These are phyloP conservation scores for Termitomyces sp. DNA, from an alignment of 768 basidiomycete genomes.

Conservation along the genomic window DNA sequence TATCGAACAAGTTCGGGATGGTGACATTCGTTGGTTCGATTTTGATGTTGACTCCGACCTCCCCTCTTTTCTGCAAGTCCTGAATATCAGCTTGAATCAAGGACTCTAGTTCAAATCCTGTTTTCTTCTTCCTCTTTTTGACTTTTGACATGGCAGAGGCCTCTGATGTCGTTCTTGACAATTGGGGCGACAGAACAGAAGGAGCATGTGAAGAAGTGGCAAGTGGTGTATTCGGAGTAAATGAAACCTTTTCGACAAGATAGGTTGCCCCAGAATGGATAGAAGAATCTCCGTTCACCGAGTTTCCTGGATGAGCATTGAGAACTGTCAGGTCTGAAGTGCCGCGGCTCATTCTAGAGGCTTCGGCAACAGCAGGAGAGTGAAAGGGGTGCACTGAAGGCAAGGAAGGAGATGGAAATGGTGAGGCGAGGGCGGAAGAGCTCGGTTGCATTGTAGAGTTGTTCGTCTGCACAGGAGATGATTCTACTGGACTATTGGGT, in stretches of 20 bases:
- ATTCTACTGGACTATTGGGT: neutral
- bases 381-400: neutral
- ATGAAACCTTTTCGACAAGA: neutral
- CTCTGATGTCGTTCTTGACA: neutral
- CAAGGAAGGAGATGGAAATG: conserved; percentile 2
- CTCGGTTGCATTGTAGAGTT: conserved; percentile 12
- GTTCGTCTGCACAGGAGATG: neutral
- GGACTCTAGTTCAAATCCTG: conserved; percentile 3
- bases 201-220: neutral
- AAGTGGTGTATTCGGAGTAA: neutral
- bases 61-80: conserved; percentile 11
- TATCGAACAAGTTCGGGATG: neutral
- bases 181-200: neutral
- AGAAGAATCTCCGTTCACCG: neutral
- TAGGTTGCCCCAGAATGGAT: neutral
- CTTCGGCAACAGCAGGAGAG: neutral
- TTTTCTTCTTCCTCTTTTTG: conserved; percentile 10
- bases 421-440: conserved; percentile 13
- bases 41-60: conserved; percentile 1
- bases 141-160: neutral
- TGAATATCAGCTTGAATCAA: conserved; percentile 14
- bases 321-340: neutral
- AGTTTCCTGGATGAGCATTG: neutral
- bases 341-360: neutral
- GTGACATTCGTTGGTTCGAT: conserved; percentile 4